A percentile compares a stretch with the other conserved stretches of the same genome.
These are phyloP conservation scores for Peronospora farinosa DNA, from an alignment of 352 stramenopile genomes.

Conservation along the genomic window DNA sequence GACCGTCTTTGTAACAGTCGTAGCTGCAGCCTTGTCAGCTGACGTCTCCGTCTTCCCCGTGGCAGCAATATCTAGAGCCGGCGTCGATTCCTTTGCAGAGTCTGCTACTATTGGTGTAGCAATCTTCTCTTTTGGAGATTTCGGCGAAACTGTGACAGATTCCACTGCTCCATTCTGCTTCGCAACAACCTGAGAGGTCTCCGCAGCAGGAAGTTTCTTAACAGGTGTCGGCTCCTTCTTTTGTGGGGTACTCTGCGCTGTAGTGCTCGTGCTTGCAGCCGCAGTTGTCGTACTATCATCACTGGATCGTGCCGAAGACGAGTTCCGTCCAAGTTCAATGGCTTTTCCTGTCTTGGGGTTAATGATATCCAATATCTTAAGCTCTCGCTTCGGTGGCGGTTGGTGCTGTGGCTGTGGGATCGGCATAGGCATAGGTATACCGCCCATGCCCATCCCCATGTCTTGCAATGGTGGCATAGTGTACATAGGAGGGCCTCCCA, in stretches of 20 bases:
- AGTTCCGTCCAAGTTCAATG: conserved; percentile 28
- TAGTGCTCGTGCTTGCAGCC: conserved; percentile 15
- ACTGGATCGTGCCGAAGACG: conserved; percentile 12
- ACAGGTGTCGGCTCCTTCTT: conserved; percentile 23
- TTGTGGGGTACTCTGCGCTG: conserved; percentile 30
- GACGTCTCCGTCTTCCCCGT: conserved; percentile 5
- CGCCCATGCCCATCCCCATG: conserved; percentile 39
- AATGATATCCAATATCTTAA: conserved; percentile 42
- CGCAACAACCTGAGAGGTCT: conserved; percentile 7
- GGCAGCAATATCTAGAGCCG: not conserved
- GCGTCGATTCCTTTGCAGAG: conserved; percentile 7
- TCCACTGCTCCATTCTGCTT: conserved; percentile 25
- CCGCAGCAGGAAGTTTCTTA: conserved; percentile 3
- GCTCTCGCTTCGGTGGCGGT: conserved; percentile 40
- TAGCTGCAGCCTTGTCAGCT: conserved; percentile 7
- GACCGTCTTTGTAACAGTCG: conserved; percentile 14
- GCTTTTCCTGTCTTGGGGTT: conserved; percentile 46
- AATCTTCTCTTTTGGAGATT: conserved; percentile 19
- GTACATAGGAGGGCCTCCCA: conserved; percentile 36
- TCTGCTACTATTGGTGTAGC: not conserved
- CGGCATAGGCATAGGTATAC: conserved; percentile 34
- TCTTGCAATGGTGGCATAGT: conserved; percentile 41
- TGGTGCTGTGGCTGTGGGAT: conserved; percentile 30
- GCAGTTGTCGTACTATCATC: conserved; percentile 13
- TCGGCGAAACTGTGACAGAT: conserved; percentile 16